Evolutionary conservation across 495 filamentous ascomycete genomes (phyloP), one percentile per base, ranked within the genome.

Genomic region (Rhypophila decipiens): DNA sequence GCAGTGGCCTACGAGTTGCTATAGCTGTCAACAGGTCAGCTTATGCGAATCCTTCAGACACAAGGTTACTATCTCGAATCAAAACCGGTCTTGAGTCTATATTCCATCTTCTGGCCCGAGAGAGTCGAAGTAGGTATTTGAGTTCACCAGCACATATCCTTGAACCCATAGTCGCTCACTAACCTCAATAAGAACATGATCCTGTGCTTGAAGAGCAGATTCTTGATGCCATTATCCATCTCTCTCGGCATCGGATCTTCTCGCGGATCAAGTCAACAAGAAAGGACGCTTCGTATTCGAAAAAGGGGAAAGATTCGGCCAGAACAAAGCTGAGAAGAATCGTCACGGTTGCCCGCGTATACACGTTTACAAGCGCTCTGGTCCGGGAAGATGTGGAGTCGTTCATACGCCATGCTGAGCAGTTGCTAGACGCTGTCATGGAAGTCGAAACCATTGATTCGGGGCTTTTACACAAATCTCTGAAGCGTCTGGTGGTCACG

Each of bases 11-110:
- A 10, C 59, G 58, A 10, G 58, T 72, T 5, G 33, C 69, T 1
- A 46, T 75, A 15, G 68, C 70, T 17, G 49, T 71, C 51, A 73
- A 73, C 23, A 67, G 60, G 44, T 18, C 35, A 2, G 1, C n/a
- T n/a, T n/a, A 1, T 0, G 17, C 45, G 1, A n/a, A 23, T 1
- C 29, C 42, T 39, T 47, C 50, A 24, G 21, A 55, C 2, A 19
- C 39, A 1, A 31, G 27, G 27, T 44, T 60, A 9, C 36, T 70
- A 27, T 17, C 38, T n/a, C 35, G 51, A 13, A 58, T 69, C 29
- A 57, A 60, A 44, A 23, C 15, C 4, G 58, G 57, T 1, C 65
- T 73, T 21, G 54, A 62, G 8, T 21, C 12, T 7, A 54, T 73
- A 1, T 61, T 66, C 29, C 42, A 45, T 19, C 22, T 53, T 22